Base-by-base conservation (phyloP, 768 basidiomycete genomes). In the Tricholoma matsutake region DNA sequence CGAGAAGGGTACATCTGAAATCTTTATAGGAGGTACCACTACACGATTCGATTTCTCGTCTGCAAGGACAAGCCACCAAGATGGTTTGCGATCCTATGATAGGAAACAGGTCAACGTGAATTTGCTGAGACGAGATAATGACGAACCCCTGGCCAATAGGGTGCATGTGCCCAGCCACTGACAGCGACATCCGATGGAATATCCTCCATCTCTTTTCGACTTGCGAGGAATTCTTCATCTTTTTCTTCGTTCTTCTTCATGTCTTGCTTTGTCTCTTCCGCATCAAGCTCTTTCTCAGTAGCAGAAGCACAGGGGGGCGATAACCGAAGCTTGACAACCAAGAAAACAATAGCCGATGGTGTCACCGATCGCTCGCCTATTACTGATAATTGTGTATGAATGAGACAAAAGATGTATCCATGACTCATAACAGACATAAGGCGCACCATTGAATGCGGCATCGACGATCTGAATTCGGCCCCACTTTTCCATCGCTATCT, bases 1-100 rank as follows among this genome's bases (percentile, higher is more conserved):
- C 41, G 88, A 76, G 43, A 85, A 81, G 0, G 94, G 94, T 13
- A 97, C 83, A 63, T 95, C 93, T 22, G 82, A 80, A 64, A 97
- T 83, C 70, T 86, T 88, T 69, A 88, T 75, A 0, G 96, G 96
- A 14, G 94, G 93, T 0, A 97, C 92, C 43, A 96, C 90, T 47
- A 95, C 81, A 32, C 87, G 84, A 72, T 91, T 88, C 10, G 85
- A 82, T 73, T 94, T 95, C 62, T 91, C 87, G 69, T 97, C 95
- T 0, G 89, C 91, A 20, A 97, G 84, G 10, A 96, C 82, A 56
- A 96, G 79, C 91, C 94, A 96, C 93, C 94, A 98, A 22, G 85
- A 81, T 0, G 96, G 91, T 74, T 92, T 96, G 61, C 94, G 93
- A 58, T 87, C 81, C 92, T 96, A 57, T 6, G 60, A 34, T 66